Base-by-base conservation (phyloP, 306 rosid genomes). In the Medicago truncatula region DNA sequence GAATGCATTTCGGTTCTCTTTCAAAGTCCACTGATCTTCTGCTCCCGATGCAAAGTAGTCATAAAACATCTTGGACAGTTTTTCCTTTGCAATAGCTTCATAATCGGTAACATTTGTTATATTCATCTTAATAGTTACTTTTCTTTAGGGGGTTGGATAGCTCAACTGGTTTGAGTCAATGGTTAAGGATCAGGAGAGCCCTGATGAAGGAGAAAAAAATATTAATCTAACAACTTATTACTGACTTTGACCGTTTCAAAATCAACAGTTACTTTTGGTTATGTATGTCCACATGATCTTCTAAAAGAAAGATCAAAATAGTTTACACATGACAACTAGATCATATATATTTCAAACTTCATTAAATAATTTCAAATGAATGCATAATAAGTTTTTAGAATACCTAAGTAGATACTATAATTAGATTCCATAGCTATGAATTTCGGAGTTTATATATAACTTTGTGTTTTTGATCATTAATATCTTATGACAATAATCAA, bases 11-110 rank as follows among this genome's bases (percentile, higher is more conserved):
- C 88, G 58, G 74, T 95, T 95, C 79, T 95, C 97, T 78, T 66
- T 79, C 41, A 95, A 89, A 75, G 93, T 89, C 99, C 99, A 95
- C 69, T 92, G 88, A 74, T 95, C 99, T 80, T 95, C 99, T 40
- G 96, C 97, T 28, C 97, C 97, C 61, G 97, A 90, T 79, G 97
- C 96, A 47, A 85, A 95, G 86, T 85, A 95, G 72, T 95, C 99
- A 56, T 72, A 95, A 5, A 95, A 69, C 97, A 89, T 89, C 96
- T 90, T 92, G 5, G 97, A 90, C 86, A 95, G 66, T 63, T 90
- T 95, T 83, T 89, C 84, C 93, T 89, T 95, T 8, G 98, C 97
- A 80, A 95, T 85, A 36, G 85, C 89, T 73, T 95, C 88, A 71
- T 76, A 92, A 86, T 95, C 97, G 0, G 70, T 78, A 62, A 95